These are phyloP conservation scores for Glycyrrhiza uralensis DNA, from an alignment of 306 rosid species.

Conservation along the genomic window DNA sequence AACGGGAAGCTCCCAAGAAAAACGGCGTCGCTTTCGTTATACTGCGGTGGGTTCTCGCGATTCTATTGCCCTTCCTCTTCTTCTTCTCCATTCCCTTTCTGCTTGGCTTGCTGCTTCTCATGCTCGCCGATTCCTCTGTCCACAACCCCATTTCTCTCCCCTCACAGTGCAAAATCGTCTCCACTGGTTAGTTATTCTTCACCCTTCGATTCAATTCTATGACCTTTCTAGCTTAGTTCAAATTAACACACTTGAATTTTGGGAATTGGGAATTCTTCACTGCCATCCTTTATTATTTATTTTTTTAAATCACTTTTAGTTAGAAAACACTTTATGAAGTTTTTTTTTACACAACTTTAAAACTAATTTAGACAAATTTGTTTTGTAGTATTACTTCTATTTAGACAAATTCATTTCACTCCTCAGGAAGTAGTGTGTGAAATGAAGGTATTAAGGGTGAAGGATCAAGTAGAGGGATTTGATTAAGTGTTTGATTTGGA, in stretches of 20 bases:
- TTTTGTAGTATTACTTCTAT: too few species aligned
- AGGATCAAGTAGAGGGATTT: not conserved
- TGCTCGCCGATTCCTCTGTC: constrained; percentile 49
- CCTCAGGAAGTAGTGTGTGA: not conserved
- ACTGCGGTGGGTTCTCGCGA: constrained; percentile 47
- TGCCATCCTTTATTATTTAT: too few species aligned
- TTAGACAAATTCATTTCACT: too few species aligned
- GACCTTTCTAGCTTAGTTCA: not conserved
- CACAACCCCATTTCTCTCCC: constrained; percentile 59
- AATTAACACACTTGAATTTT: not conserved
- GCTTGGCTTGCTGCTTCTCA: constrained; percentile 38
- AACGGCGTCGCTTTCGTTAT: constrained; percentile 13
- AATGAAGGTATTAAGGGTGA: not conserved
- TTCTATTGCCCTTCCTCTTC: constrained; percentile 43
- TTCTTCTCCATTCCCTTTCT: constrained; percentile 47
- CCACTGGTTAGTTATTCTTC: constrained; percentile 53
- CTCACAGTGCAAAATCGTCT: constrained; percentile 85
- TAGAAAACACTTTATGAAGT: too few species aligned
- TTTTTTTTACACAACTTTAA: not conserved
- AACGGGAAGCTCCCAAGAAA: constrained; percentile 14
- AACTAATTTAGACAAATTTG: too few species aligned
- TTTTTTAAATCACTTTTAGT: too few species aligned
- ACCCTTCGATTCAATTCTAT: not conserved
- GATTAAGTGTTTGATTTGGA: not conserved
- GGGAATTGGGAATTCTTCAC: not conserved